phyloP scores from a whole-genome alignment of 208 protist species.

The Tritrichomonas musculus region DNA sequence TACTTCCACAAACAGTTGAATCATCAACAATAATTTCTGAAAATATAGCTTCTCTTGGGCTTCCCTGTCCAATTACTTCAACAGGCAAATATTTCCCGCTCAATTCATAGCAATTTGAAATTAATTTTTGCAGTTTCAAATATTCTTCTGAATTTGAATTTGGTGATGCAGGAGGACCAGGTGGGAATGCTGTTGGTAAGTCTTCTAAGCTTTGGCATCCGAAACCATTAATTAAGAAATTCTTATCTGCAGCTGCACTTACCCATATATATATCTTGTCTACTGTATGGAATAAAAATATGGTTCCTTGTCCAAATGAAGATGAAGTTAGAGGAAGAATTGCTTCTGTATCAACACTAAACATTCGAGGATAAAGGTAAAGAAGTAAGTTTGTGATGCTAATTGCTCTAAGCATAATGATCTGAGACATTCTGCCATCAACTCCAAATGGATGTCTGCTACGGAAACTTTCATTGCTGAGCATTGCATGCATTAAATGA shows the following conservation, averaged over 20 bases:
- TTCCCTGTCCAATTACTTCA: background rate
- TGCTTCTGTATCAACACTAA: background rate
- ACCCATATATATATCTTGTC: background rate
- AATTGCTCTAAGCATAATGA: background rate
- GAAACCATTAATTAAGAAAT: background rate
- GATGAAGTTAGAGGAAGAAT: too few relatives aligned
- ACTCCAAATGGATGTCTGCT: background rate
- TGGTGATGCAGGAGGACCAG: too few relatives aligned
- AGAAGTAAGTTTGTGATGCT: background rate
- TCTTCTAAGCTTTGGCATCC: background rate
- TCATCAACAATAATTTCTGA: background rate
- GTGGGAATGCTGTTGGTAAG: background rate
- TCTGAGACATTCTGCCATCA: background rate
- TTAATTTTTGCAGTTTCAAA: too few relatives aligned
- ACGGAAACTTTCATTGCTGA: background rate
- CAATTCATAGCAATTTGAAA: too few relatives aligned
- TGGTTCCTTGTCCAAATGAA: background rate
- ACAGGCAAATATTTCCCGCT: background rate
- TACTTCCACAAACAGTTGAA: too few relatives aligned
- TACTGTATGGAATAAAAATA: background rate
- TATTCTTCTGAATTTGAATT: too few relatives aligned
- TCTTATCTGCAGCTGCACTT: background rate
- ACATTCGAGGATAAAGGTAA: background rate
- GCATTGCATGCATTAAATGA: background rate
- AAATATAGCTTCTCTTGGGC: background rate